phyloP scores from a whole-genome alignment of 768 basidiomycete species.

The Mycena metata region DNA sequence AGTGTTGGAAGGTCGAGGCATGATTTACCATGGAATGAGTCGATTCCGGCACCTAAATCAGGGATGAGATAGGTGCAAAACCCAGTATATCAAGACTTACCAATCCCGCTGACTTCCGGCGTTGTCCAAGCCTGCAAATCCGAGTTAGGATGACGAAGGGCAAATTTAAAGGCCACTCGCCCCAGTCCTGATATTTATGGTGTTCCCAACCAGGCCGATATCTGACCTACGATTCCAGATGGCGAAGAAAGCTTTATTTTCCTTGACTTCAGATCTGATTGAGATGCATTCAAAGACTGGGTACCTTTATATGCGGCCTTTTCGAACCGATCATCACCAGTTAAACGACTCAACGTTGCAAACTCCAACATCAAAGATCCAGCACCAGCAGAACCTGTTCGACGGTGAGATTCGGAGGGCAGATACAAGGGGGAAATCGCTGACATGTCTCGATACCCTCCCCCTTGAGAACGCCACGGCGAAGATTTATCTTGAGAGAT shows the following conservation, averaged over 20 bases:
- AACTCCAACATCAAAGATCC: slow-evolving; percentile 96
- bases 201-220: slow-evolving; percentile 90
- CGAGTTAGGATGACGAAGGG: slow-evolving; percentile 25
- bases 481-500: slow-evolving; percentile 78
- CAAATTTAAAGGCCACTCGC: slow-evolving; percentile 55
- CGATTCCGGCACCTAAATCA: slow-evolving; percentile 81
- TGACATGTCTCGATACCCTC: slow-evolving; percentile 90
- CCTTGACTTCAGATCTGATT: too few relatives aligned
- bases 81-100: not conserved
- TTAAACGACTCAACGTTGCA: slow-evolving; percentile 90
- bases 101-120: slow-evolving; percentile 85
- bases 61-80: not conserved
- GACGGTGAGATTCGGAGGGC: slow-evolving; percentile 20
- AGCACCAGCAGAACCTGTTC: slow-evolving; percentile 88
- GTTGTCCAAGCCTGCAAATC: slow-evolving; percentile 73
- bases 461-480: slow-evolving; percentile 79
- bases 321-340: slow-evolving; percentile 92
- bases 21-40: slow-evolving; percentile 77
- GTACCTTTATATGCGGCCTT: slow-evolving; percentile 74
- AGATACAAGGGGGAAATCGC: slow-evolving; percentile 41
- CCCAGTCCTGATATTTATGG: slow-evolving; percentile 85
- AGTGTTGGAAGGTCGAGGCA: not conserved
- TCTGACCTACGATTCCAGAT: slow-evolving; percentile 93
- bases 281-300: too few relatives aligned
- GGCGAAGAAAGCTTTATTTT: slow-evolving; percentile 82